Evolutionary conservation across 257 asterid genomes (phyloP).

Genomic region (Cynanchum wilfordii): DNA sequence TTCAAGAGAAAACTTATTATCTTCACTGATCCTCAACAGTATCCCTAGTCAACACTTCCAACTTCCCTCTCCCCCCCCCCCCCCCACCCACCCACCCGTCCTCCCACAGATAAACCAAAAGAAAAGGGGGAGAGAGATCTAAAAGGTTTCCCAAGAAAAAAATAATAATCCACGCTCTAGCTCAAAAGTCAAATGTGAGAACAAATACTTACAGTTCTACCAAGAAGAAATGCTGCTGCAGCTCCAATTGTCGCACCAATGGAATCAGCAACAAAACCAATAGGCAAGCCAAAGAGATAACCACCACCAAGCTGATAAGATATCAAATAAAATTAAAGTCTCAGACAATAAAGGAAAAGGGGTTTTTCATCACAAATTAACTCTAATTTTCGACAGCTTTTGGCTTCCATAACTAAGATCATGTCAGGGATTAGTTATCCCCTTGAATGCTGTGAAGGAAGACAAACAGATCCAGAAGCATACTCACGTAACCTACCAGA

Average conservation of each 20-base stretch:
- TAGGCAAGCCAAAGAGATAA: constrained; percentile 94
- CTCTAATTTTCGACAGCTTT: not conserved
- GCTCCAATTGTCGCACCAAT: constrained; percentile 95
- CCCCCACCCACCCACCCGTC: not conserved
- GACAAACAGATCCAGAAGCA: not conserved
- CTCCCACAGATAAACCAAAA: not conserved
- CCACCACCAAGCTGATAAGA: constrained; percentile 92
- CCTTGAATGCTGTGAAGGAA: not conserved
- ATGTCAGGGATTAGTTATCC: not conserved
- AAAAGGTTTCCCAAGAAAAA: not conserved
- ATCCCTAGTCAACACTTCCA: not conserved
- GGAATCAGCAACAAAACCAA: constrained; percentile 93
- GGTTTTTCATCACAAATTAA: not conserved
- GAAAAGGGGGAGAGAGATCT: not conserved
- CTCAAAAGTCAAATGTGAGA: not conserved
- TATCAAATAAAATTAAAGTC: constrained; percentile 14
- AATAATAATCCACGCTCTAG: not conserved
- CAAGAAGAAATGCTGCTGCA: constrained; percentile 91
- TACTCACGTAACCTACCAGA: not conserved
- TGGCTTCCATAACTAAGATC: not conserved
- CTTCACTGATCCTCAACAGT: not conserved
- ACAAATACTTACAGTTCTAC: constrained; percentile 72
- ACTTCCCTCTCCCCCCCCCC: not conserved
- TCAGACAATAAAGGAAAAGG: not conserved
- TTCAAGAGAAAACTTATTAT: not conserved